Evolutionary conservation across 257 asterid species (phyloP).

Genomic region (Penstemon barbatus): DNA sequence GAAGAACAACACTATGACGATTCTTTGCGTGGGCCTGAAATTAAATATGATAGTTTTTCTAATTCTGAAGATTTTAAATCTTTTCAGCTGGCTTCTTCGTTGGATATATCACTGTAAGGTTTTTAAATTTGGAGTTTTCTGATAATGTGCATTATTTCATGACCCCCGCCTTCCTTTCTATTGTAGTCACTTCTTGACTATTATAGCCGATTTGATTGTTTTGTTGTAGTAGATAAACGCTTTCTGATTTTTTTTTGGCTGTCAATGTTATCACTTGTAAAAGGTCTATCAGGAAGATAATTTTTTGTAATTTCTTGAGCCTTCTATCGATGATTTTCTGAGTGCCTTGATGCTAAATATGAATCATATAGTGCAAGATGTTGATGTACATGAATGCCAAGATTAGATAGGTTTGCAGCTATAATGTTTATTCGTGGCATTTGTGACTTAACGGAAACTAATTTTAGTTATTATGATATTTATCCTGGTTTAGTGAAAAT

Average conservation of each 20-base stretch:
- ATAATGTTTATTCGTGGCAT: not conserved
- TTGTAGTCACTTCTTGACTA: not conserved
- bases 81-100: slow-evolving; percentile 40
- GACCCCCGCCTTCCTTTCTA: no score
- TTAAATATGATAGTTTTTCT: slow-evolving; percentile 27
- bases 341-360: not conserved
- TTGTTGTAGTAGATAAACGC: not conserved
- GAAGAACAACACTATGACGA: slow-evolving; percentile 12
- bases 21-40: slow-evolving; percentile 20
- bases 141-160: not conserved
- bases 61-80: slow-evolving; percentile 31
- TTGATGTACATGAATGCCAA: not conserved
- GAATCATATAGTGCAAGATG: not conserved
- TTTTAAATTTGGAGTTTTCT: slow-evolving; percentile 29
- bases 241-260: not conserved
- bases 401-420: not conserved
- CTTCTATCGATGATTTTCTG: not conserved
- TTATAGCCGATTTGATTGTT: slow-evolving; percentile 6
- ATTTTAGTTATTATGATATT: slow-evolving; percentile 11
- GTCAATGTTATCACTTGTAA: not conserved
- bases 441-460: slow-evolving; percentile 1
- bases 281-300: not conserved
- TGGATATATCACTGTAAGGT: slow-evolving; percentile 59
- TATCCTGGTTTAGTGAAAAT: slow-evolving; percentile 48
- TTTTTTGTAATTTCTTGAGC: not conserved